Base-by-base conservation (phyloP, 139 green algal species). In the Chlamydomonas sp. region DNA sequence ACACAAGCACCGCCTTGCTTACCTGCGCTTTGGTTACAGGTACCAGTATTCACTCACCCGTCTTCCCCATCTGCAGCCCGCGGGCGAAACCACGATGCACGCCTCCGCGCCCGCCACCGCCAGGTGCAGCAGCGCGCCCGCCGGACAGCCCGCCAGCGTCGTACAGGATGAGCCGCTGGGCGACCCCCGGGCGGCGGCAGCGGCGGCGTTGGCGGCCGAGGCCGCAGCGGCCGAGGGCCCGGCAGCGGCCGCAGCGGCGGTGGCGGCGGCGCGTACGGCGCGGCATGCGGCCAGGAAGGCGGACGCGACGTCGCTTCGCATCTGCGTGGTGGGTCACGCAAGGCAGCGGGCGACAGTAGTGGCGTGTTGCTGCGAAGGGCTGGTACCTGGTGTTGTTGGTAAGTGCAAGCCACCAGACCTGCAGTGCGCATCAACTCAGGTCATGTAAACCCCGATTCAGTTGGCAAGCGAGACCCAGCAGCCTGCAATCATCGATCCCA, bases 51-150 rank as follows among this genome's bases (percentile, higher is more conserved):
- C 12, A 18, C 77, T 66, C 79, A 84, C 79, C 67, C 78, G 17
- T 5, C 64, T 67, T 9, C 80, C 80, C 58, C 58, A 14, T 16
- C 31, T 31, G 80, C 80, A 86, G 20, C 80, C 80, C 1, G 68
- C 31, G 18, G 80, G 80, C 18, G 80, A 68, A 18, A 86, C 80
- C 80, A 86, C 15, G 5, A 86, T 1, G 18, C 63, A 73, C 3
- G 49, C 59, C 80, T 86, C 68, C 59, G 71, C 82, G 20, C 83
- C 75, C 5, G 63, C 80, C 31, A 85, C 61, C 4, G 20, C 20
- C 4, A 96, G 75, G 73, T 91, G 91, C 89, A 96, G 91, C 49
- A 96, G 84, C 62, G 90, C 89, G 2, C 81, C 81, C 3, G 61
- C n/a, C 4, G 81, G 85, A 59, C 66, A 75, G 59, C 60, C 77